phyloP scores from a whole-genome alignment of 345 rosid species.

The Dovyalis caffra region DNA sequence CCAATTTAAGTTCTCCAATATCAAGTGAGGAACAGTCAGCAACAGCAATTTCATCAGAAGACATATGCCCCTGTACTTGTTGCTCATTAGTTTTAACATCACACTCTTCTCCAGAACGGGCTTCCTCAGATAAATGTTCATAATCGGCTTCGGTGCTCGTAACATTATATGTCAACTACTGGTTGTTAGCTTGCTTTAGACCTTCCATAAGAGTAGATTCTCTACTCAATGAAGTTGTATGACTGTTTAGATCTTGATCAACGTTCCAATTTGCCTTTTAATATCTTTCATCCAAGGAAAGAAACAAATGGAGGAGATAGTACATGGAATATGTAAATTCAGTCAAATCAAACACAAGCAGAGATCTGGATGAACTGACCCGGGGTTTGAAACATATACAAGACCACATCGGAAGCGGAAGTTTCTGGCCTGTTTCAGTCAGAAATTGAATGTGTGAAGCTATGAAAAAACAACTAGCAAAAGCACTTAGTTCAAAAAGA shows the following conservation, averaged over 20 bases:
- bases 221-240: constrained; percentile 27
- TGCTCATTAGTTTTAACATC: constrained; percentile 58
- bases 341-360: background rate
- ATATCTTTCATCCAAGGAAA: background rate
- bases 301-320: too few relatives aligned
- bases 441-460: constrained; percentile 4
- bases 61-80: constrained; percentile 51
- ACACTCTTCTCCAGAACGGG: constrained; percentile 43
- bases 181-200: constrained; percentile 42
- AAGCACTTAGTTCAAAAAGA: background rate
- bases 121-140: constrained; percentile 47
- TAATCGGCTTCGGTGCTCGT: constrained; percentile 9
- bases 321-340: background rate
- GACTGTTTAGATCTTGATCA: constrained; percentile 27
- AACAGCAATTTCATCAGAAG: constrained; percentile 40
- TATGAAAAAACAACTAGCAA: background rate
- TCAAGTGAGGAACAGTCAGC: constrained; percentile 44
- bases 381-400: constrained; percentile 87
- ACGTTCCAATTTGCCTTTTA: background rate
- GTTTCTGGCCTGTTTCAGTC: constrained; percentile 80
- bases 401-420: constrained; percentile 87
- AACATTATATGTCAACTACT: constrained; percentile 44
- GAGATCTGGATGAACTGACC: constrained; percentile 45
- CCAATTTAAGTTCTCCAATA: constrained; percentile 46
- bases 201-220: constrained; percentile 45